Base-by-base conservation (phyloP, 2,329 filamentous ascomycete genomes). In the Pestalotiopsis sp. region DNA sequence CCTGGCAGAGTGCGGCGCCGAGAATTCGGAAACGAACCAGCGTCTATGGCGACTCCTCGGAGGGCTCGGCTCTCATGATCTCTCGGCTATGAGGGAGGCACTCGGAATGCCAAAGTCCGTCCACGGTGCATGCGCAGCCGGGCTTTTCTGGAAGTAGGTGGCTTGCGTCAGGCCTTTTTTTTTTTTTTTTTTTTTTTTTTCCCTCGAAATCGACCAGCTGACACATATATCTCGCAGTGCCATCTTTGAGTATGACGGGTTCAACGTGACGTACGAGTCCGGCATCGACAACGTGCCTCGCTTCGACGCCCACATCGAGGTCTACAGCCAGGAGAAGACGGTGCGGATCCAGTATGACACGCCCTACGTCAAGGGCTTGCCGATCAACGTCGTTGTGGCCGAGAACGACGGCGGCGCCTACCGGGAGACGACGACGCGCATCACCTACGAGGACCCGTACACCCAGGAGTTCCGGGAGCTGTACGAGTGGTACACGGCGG, bases 211-310 rank as follows among this genome's bases (percentile, higher is more conserved):
- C 20, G 57, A 17, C 27, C 9, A 25, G 27, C 57, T 36, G 57
- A 52, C 45, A 7, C 14, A 49, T n/a, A 52, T 52, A 9, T n/a
- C 45, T n/a, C 17, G 7, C 17, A 52, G 45, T 52, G 45, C 45
- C 6, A 52, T 52, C 3, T 52, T 52, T 9, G 45, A 52, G 45
- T 52, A 52, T n/a, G 45, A 52, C n/a, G 45, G 45, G 17, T 59
- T 59, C 57, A 86, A 82, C 0, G 78, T 86, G 4, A 79, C 83
- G n/a, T 88, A 87, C 69, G 86, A 88, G 70, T 82, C 81, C 0
- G 86, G 86, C 1, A 80, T 86, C 45, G 83, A 87, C 70, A 71
- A 76, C 0, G 81, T 88, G 4, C 83, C 85, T 1, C 70, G 75
- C n/a, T 85, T 84, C 69, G 83, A 85, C 68, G 81, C 83, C 3